Evolutionary conservation across 164 flowering plant species (phyloP).

Genomic region (Vitis rotundifolia): DNA sequence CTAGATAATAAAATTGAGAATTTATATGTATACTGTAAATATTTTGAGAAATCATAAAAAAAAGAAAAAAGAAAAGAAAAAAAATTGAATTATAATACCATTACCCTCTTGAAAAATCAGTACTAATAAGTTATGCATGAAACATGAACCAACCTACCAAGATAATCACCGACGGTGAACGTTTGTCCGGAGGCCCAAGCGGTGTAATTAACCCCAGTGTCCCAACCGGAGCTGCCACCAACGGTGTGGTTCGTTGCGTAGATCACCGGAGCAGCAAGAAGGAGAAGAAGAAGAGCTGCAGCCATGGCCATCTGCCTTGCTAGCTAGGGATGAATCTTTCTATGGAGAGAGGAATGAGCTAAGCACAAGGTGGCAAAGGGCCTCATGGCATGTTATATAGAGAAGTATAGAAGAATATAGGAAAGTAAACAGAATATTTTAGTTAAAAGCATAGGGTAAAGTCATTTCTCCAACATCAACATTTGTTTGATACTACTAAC

Average conservation of each 20-base stretch:
- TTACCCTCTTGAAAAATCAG: no score
- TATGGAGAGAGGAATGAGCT: background rate
- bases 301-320: slow-evolving; percentile 18
- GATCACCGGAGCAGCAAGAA: slow-evolving; percentile 30
- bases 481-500: no score
- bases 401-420: background rate
- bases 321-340: background rate
- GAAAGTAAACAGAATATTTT: no score
- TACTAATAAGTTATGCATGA: no score
- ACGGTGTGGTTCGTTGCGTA: slow-evolving; percentile 26
- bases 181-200: slow-evolving; percentile 38
- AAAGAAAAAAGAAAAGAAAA: no score
- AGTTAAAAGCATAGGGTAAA: no score
- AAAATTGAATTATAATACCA: no score
- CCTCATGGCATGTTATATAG: background rate
- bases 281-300: slow-evolving; percentile 23
- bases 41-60: no score
- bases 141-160: slow-evolving; percentile 21
- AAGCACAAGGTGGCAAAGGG: background rate
- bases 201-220: slow-evolving; percentile 7
- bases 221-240: slow-evolving; percentile 38
- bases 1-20: no score
- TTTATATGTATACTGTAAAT: no score
- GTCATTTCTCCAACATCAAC: no score
- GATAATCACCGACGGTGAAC: slow-evolving; percentile 34